Base-by-base conservation (phyloP, 495 filamentous ascomycete species). In the Cairneyella variabilis region DNA sequence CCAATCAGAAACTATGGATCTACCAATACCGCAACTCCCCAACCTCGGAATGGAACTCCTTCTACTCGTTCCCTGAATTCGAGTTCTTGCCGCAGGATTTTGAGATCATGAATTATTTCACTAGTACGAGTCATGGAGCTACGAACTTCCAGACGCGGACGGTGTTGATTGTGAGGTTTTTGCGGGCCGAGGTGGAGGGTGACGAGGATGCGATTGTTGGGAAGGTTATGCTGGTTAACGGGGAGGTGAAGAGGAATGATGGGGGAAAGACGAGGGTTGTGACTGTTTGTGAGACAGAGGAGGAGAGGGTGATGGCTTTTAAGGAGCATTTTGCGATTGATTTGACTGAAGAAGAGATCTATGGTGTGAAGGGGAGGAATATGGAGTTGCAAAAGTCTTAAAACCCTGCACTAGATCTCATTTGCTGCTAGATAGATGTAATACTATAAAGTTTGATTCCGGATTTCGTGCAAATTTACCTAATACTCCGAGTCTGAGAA, bases 21-120 rank as follows among this genome's bases (percentile, higher is more conserved):
- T 76, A 70, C 41, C 68, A 68, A 36, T 59, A 64, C 11, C 64
- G 61, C 12, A 63, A 64, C 27, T 11, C 21, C 8, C 5, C 14
- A 5, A 34, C 43, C 0, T 47, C 51, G 8, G 49, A 60, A 6
- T 77, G 74, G 73, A 56, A 39, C 3, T 65, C 70, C 1, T 58
- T 60, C 51, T 77, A 75, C 56, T 62, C 61, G 42, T 76, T 77
- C 41, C 61, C 62, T 7, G 73, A 63, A 69, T 21, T 60, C 17
- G 76, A 79, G 52, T 76, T 75, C 57, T 49, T 73, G 18, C 60
- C 62, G 1, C 60, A 51, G 16, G 74, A 79, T 57, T 76, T 76
- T 34, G 77, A 78, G 34, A 69, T 85, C 11, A 84, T 90, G 67
- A 89, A 83, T 66, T 76, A 76, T 49, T 75, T 56, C 0, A 70